Evolutionary conservation across 768 basidiomycete genomes (phyloP), one percentile per base, ranked within the genome.

Genomic region (Tephrocybe rancida): DNA sequence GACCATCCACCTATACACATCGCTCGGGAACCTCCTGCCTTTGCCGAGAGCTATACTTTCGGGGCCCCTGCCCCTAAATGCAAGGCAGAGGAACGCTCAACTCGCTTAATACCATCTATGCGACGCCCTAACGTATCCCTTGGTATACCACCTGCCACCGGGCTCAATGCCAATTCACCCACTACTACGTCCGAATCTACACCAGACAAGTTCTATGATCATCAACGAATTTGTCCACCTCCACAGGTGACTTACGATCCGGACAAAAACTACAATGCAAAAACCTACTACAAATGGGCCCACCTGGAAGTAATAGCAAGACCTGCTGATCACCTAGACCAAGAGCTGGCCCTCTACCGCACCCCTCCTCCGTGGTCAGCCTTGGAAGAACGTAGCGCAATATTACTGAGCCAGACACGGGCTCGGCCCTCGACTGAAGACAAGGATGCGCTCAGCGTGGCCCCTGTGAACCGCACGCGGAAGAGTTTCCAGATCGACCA

Each of bases 331-430:
- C 19, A 9, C 16, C 46, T 61, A 7, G 69, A 72, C 46, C 48
- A 56, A 8, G 49, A 50, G 26, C 63, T 74, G 22, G 70, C 70
- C 61, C 69, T 77, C 16, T 73, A 67, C 56, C 73, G 75, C 14
- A 52, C 56, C 5, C 75, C 75, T 7, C 75, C 75, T 1, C 63
- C 70, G 8, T 77, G 74, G 73, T 62, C 50, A 44, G 48, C 52
- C 1, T 56, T 76, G 21, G 62, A 64, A 11, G 61, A 38, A 22
- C 18, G 19, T 25, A 56, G 45, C 45, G 30, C 41, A 18, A n/a
- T 14, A n/a, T 44, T 54, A 38, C 44, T 32, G 10, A 43, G 51
- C 7, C 26, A 48, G 26, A 27, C 27, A 6, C 22, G 41, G 1
- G 21, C 42, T 25, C 54, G 50, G 43, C 22, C 48, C 11, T 43